Conservation (phyloP, 331 rosid species). For the Rosa hybrid region DNA sequence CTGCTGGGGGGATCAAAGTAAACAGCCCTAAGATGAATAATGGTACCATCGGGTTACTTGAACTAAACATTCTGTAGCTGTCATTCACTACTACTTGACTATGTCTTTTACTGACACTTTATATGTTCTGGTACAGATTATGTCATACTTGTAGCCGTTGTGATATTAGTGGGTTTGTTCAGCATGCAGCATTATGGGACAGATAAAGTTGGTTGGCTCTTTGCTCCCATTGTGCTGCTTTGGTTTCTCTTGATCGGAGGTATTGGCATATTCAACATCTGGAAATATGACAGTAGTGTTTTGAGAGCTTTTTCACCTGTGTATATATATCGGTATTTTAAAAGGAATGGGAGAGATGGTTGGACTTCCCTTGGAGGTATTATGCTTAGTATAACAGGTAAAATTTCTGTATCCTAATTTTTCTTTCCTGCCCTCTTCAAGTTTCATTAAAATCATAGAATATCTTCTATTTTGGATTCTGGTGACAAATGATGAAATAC, state of each 20-base stretch:
- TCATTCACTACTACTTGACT: constrained; percentile 12
- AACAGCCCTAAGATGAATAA: constrained; percentile 53
- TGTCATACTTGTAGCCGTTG: constrained; percentile 82
- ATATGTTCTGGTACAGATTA: constrained; percentile 54
- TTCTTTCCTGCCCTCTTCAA: constrained; percentile 19
- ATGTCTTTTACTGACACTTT: constrained; percentile 30
- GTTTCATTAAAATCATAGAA: constrained; percentile 2
- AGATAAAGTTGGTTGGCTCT: constrained; percentile 98
- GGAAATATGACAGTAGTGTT: constrained; percentile 69
- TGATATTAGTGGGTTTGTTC: constrained; percentile 81
- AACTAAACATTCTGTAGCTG: constrained; percentile 14
- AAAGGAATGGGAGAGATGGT: constrained; percentile 64
- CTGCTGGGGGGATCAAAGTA: constrained; percentile 98
- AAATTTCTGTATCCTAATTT: constrained; percentile 14
- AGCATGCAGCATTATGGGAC: constrained; percentile 97
- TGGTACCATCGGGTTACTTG: constrained; percentile 47
- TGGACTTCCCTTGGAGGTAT: constrained; percentile 99
- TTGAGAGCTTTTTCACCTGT: constrained; percentile 90
- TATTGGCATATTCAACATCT: constrained; percentile 84
- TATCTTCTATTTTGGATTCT: constrained; percentile 25
- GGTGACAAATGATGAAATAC: constrained; percentile 29
- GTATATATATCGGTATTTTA: constrained; percentile 71
- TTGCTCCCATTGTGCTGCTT: constrained; percentile 94
- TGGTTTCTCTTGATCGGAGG: constrained; percentile 97
- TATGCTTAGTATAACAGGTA: constrained; percentile 98